Base-by-base conservation (phyloP, 2,329 filamentous ascomycete genomes). In the Fusarium sp. region DNA sequence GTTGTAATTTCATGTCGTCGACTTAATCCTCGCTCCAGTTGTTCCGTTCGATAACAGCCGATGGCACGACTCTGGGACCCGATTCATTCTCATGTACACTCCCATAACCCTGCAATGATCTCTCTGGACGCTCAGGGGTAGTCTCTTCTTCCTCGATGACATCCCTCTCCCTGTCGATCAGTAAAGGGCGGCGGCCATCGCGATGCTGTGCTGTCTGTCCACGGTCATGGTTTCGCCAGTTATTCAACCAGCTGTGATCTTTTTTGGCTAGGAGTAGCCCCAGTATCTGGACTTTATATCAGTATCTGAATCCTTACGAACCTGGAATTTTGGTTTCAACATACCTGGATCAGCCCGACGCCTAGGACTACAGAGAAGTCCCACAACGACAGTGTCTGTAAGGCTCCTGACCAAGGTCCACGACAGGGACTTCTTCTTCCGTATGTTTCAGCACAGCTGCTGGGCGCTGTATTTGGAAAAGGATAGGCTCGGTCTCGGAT, bases 401-500 rank as follows among this genome's bases (percentile, higher is more conserved):
- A 84, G 47, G 86, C 84, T 31, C 78, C 81, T n/a, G 83, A 85
- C 91, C 91, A 93, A 0, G 85, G 84, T 3, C 64, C 84, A 15
- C 85, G 77, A 62, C 91, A 93, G 0, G 86, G 79, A 20, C 63
- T 76, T 0, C 77, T 79, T 35, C 89, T 83, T 0, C 83, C 83
- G 71, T 85, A 90, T 9, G 84, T 79, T 50, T 82, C 78, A 9
- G 81, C 72, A 75, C 91, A 92, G 55, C 56, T 75, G 72, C 57
- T 79, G 71, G 60, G 82, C 62, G 59, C 67, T 41, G 56, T 57
- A 3, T 60, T 70, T 0, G 84, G 83, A 65, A 92, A 93, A 0
- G 92, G 92, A 83, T 87, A 93, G 0, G 88, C 87, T 72, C 87
- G 88, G 75, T 94, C 91, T 35, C 78, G 80, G 33, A 89, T 78